Evolutionary conservation across 2,329 filamentous ascomycete species (phyloP), one percentile per base, ranked within the genome.

Genomic region (Thelonectria blattea): DNA sequence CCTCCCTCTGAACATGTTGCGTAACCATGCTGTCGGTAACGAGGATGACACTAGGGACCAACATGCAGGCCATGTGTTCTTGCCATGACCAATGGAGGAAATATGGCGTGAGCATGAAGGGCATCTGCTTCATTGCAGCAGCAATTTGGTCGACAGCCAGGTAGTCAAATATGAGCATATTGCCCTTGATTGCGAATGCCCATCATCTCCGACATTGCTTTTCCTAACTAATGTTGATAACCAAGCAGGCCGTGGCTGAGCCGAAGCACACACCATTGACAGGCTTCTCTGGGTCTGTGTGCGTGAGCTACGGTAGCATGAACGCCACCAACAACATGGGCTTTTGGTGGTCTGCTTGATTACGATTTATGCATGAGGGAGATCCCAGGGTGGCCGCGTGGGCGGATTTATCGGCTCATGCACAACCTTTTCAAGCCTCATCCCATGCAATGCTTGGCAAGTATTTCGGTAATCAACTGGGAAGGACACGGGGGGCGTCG

Each of bases 51-150:
- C 56, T 59, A 48, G 5, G 27, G 27, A 55, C 57, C 57, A 60
- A 60, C 57, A 56, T 18, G 34, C 47, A 60, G 45, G 22, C 32
- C 47, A 55, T 60, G 32, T 56, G 34, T 60, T 30, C 27, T 30
- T 55, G 17, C 5, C 2, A 22, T 10, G 18, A 18, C 22, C 8
- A 24, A n/a, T 49, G 45, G 45, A 27, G 41, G 45, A 3, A 14
- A 20, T 9, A 45, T 45, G 20, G 42, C 17, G 42, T 45, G 42
- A 45, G 17, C 3, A 20, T 18, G 42, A 18, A 14, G 12, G 8
- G 41, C 12, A 9, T 45, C 14, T 20, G 11, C 11, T 45, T 20
- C 17, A 5, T 18, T 43, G 42, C 11, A 12, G 12, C 9, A 4
- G 24, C 45, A 7, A 48, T 24, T n/a, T 5, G 2, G n/a, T n/a